Evolutionary conservation across 2,329 filamentous ascomycete genomes (phyloP).

Genomic region (Ophiobolus disseminans): DNA sequence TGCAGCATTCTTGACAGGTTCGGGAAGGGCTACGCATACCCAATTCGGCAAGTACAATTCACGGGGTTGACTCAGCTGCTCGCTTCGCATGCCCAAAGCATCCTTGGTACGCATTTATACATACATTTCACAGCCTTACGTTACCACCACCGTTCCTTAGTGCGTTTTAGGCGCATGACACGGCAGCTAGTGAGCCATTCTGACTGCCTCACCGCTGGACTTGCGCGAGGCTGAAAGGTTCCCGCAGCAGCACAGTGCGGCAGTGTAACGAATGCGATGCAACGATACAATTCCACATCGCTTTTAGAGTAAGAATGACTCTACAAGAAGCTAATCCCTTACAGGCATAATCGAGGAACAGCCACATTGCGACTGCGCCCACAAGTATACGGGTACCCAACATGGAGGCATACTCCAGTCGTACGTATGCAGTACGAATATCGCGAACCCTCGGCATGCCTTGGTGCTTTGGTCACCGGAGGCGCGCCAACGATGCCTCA

Average conservation of each 20-base stretch:
- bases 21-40: conserved; percentile 18
- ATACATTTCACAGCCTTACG: conserved; percentile 30
- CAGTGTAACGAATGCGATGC: conserved; percentile 19
- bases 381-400: conserved; percentile 6
- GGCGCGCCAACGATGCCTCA: background rate
- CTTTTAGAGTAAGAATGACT: conserved; percentile 16
- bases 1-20: conserved; percentile 7
- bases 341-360: background rate
- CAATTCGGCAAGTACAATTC: conserved; percentile 12
- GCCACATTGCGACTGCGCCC: conserved; percentile 7
- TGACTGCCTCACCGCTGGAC: conserved; percentile 25
- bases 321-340: conserved; percentile 7
- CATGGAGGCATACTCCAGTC: conserved; percentile 1
- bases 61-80: conserved; percentile 22
- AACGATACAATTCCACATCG: conserved; percentile 11
- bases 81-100: conserved; percentile 22
- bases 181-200: conserved; percentile 13
- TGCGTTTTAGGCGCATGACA: conserved; percentile 16
- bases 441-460: background rate
- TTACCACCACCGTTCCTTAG: no score
- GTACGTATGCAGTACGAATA: conserved; percentile 6
- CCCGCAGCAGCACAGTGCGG: conserved; percentile 13
- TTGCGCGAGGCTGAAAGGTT: conserved; percentile 21
- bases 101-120: conserved; percentile 10
- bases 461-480: background rate